phyloP scores from a whole-genome alignment of 768 basidiomycete species.

The Trametes cinnabarina region DNA sequence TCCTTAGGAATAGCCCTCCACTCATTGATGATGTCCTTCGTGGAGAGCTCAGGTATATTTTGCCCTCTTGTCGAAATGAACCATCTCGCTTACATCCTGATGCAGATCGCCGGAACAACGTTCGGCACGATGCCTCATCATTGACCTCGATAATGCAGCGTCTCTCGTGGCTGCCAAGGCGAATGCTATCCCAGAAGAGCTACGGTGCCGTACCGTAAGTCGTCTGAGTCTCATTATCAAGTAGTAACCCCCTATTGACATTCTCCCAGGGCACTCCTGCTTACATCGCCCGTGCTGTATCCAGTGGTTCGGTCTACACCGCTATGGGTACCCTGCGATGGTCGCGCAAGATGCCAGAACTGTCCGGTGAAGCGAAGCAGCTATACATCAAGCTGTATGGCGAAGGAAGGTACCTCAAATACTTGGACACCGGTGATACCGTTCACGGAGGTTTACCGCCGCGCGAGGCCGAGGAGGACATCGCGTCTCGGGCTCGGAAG shows the following conservation, averaged over 20 bases:
- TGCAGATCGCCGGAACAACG: not conserved
- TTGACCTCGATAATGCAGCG: not conserved
- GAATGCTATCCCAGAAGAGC: not conserved
- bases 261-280: not conserved
- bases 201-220: not conserved
- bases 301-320: not conserved
- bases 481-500: not conserved
- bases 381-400: not conserved
- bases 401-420: not conserved
- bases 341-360: not conserved
- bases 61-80: not conserved
- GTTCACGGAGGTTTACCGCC: not conserved
- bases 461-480: not conserved
- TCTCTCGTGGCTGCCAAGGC: not conserved
- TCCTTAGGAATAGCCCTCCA: not conserved
- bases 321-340: not conserved
- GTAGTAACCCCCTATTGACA: too few species aligned
- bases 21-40: not conserved
- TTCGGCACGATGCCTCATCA: not conserved
- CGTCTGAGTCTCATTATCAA: too few species aligned
- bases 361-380: not conserved
- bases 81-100: not conserved
- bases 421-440: not conserved
- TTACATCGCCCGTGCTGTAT: not conserved
- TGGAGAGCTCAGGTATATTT: not conserved